Conservation (phyloP, 768 basidiomycete genomes). For the Serendipita sp. region DNA sequence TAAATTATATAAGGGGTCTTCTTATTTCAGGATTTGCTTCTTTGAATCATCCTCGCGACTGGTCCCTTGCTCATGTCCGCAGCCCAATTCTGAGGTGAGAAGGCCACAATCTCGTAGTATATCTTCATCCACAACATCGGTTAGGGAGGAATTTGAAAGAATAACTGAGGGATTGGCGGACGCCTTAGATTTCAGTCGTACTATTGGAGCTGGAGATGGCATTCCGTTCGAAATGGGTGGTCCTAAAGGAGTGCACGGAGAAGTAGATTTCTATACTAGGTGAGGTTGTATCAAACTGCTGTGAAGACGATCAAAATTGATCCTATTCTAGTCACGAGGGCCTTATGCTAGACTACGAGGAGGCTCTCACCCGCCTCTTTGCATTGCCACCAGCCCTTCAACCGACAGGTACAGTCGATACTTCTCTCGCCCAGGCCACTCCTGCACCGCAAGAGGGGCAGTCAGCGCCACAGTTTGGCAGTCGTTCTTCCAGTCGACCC, state of each 20-base stretch:
- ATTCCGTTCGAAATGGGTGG: conserved; percentile 55
- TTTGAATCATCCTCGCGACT: conserved; percentile 76
- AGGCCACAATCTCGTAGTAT: no score
- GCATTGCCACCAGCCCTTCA: conserved; percentile 23
- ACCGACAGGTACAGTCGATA: conserved; percentile 12
- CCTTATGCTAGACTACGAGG: conserved; percentile 81
- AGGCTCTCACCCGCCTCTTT: conserved; percentile 69
- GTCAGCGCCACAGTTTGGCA: background rate
- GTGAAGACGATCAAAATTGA: background rate
- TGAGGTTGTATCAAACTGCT: conserved; percentile 18
- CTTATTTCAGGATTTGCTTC: conserved; percentile 89
- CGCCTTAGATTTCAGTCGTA: conserved; percentile 83
- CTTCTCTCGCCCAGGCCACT: background rate
- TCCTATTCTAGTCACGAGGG: conserved; percentile 62
- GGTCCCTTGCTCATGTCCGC: conserved; percentile 87
- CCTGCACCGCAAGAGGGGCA: background rate
- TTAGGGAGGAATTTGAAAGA: conserved; percentile 64
- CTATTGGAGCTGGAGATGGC: conserved; percentile 59
- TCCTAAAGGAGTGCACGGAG: conserved; percentile 53
- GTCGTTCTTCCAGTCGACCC: background rate
- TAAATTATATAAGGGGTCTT: conserved; percentile 82
- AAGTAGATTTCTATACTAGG: conserved; percentile 93
- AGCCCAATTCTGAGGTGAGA: conserved; percentile 56
- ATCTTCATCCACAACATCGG: background rate
- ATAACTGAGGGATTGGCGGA: conserved; percentile 77